Base-by-base conservation (phyloP, 2,329 filamentous ascomycete species). In the Colletotrichum sp. region DNA sequence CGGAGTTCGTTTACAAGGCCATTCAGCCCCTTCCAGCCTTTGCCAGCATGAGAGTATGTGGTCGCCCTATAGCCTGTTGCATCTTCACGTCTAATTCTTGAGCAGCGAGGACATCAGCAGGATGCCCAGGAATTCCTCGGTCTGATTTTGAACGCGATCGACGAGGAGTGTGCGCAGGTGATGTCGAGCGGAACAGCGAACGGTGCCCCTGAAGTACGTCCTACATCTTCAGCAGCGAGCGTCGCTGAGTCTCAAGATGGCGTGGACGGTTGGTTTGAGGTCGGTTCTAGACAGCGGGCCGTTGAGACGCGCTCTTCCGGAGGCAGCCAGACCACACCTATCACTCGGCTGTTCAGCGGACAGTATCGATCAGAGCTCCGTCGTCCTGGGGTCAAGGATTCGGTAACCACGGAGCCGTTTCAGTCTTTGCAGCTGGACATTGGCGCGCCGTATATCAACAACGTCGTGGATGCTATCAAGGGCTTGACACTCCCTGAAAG, bases 61-160 rank as follows among this genome's bases (percentile, higher is more conserved):
- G 59, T 78, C 28, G 2, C 6, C 30, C 28, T 28, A 32, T 8
- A n/a, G 34, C n/a, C 30, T 52, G 10, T 66, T 21, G 15, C 43
- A 9, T 21, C n/a, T 34, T 13, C 64, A 80, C 82, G 77, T 81
- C 78, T 74, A 80, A 84, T 59, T 78, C 85, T 28, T 15, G 24
- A 71, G 67, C 78, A 96, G 93, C 94, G 96, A 76, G 97, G 97
- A 18, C 96, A 98, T 80, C 97, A 99, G 83, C 96, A 99, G 87
- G 97, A 99, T 86, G 97, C 97, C 2, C 96, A 99, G 82, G 97
- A 99, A 82, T 99, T 99, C 79, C 88, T 99, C 28, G 96, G 96
- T 1, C 98, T 99, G 83, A 88, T 99, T 39, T 89, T 99, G 6
- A 96, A 98, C 81, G 95, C 95, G 64, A 91, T 99, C 39, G 96